phyloP scores from a whole-genome alignment of 176 grass and related monocot species.

The Thalia dealbata region DNA sequence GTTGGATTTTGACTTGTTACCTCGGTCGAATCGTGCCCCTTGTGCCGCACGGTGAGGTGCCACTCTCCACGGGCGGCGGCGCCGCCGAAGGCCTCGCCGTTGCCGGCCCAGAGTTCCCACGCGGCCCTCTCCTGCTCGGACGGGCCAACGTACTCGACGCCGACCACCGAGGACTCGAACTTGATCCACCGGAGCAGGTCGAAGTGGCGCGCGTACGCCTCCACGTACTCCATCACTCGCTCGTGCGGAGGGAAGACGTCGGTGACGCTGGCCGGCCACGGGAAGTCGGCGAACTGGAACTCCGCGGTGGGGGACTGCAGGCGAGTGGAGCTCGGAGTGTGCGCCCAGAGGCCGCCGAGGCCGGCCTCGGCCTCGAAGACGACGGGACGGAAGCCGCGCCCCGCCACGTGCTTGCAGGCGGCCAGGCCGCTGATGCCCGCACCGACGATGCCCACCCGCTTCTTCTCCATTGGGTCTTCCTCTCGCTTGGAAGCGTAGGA shows the following conservation, averaged over 20 bases:
- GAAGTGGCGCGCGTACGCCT: conserved; percentile 64
- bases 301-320: conserved; percentile 33
- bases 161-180: conserved; percentile 32
- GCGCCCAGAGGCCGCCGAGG: conserved; percentile 60
- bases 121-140: conserved; percentile 23
- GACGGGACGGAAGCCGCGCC: conserved; percentile 44
- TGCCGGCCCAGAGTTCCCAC: conserved; percentile 57
- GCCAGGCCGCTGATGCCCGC: conserved; percentile 67
- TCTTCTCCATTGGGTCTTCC: conserved; percentile 22
- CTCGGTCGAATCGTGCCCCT: not conserved
- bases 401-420: conserved; percentile 66
- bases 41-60: conserved; percentile 38
- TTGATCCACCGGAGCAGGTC: conserved; percentile 35
- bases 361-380: conserved; percentile 38
- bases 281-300: conserved; percentile 65
- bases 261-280: conserved; percentile 43
- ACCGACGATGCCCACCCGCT: conserved; percentile 50
- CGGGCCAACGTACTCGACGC: conserved; percentile 29
- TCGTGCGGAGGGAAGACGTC: conserved; percentile 33
- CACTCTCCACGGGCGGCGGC: conserved; percentile 22
- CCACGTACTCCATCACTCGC: conserved; percentile 50
- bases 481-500: not conserved
- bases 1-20: not conserved
- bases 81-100: conserved; percentile 56
- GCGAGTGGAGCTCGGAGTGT: conserved; percentile 41